Conservation (phyloP, 2,329 filamentous ascomycete genomes). For the Bipolaris bicolor region DNA sequence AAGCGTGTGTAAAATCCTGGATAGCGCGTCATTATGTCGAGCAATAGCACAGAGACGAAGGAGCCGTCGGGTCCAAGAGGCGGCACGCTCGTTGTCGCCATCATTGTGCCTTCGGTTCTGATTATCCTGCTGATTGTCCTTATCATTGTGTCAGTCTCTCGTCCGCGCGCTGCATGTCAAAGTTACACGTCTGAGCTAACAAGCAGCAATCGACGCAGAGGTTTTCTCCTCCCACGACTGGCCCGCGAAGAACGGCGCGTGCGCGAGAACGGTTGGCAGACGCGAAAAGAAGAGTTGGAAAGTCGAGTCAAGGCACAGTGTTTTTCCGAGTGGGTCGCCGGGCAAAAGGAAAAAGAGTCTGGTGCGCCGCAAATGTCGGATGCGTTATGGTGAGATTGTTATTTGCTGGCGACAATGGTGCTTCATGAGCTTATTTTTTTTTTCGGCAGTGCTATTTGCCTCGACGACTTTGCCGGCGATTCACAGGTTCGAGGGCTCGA, state of each 20-base stretch:
- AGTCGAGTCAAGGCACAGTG: conserved; percentile 38
- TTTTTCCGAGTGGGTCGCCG: conserved; percentile 43
- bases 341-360: conserved; percentile 30
- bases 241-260: conserved; percentile 16
- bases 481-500: conserved; percentile 44
- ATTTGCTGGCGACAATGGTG: neutral
- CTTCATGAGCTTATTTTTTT: conserved; percentile 7
- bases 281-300: conserved; percentile 42
- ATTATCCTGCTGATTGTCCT: conserved; percentile 39
- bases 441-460: conserved; percentile 43
- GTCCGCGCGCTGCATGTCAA: neutral
- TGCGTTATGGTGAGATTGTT: conserved; percentile 33
- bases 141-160: conserved; percentile 36
- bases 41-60: conserved; percentile 17
- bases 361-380: conserved; percentile 23
- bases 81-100: conserved; percentile 35
- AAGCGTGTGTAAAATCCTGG: neutral
- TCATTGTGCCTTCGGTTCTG: conserved; percentile 42
- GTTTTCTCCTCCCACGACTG: conserved; percentile 30
- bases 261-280: conserved; percentile 33
- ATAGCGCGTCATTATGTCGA: conserved; percentile 19
- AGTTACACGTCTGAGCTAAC: conserved; percentile 12
- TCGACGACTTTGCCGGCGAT: conserved; percentile 43
- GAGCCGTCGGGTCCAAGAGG: conserved; percentile 5
- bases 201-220: conserved; percentile 27